Conservation (phyloP, 257 asterid genomes). For the Asclepias syriaca region DNA sequence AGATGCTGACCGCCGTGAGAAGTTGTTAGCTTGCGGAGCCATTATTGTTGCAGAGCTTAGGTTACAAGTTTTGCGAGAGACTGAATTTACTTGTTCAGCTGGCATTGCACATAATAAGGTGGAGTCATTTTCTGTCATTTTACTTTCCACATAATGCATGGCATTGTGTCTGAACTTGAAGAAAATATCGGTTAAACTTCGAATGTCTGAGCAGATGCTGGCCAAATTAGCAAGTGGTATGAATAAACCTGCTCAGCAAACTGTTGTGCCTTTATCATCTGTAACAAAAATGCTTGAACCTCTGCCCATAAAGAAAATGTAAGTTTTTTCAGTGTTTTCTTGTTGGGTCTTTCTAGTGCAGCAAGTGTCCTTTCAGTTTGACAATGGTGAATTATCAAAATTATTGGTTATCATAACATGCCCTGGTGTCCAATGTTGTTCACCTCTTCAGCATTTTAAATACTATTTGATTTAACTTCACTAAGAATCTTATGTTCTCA, state of each 20-base stretch:
- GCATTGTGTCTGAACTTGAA: neutral
- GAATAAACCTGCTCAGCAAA: slow-evolving; percentile 98
- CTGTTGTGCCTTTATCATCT: slow-evolving; percentile 75
- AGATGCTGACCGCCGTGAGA: slow-evolving; percentile 63
- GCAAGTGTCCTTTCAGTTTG: neutral
- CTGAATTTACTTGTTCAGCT: slow-evolving; percentile 91
- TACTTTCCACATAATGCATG: neutral
- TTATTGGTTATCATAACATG: neutral
- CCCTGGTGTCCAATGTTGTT: neutral
- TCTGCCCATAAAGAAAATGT: slow-evolving; percentile 87
- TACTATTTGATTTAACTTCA: neutral
- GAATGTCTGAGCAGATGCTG: slow-evolving; percentile 64
- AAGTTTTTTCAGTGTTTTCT: slow-evolving; percentile 13
- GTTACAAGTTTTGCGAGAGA: slow-evolving; percentile 69
- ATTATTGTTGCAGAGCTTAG: slow-evolving; percentile 82
- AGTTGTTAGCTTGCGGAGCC: slow-evolving; percentile 88
- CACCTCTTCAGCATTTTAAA: slow-evolving; percentile 14
- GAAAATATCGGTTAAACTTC: slow-evolving; percentile 14
- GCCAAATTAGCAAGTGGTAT: slow-evolving; percentile 95
- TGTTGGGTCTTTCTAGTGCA: neutral
- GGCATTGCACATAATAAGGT: slow-evolving; percentile 98
- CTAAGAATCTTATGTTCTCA: slow-evolving; percentile 23
- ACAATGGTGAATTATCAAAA: neutral
- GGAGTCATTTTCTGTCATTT: slow-evolving; percentile 8
- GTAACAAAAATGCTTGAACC: slow-evolving; percentile 61